A percentile compares a stretch with the other conserved stretches of the same genome.
These are phyloP conservation scores for Erodium maritimum DNA, from an alignment of 345 rosid genomes.

Conservation along the genomic window DNA sequence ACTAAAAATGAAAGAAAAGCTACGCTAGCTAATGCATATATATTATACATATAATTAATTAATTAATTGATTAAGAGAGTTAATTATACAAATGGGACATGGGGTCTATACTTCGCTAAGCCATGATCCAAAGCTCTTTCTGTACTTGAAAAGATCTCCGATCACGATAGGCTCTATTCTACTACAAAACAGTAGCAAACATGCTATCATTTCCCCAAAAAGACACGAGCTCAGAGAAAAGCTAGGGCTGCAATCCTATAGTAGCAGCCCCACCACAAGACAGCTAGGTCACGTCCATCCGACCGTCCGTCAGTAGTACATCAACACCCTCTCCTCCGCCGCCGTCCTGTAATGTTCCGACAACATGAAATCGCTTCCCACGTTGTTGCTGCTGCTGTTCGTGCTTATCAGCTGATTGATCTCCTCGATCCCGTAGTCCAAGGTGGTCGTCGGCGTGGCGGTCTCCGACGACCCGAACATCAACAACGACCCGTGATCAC, in stretches of 20 bases:
- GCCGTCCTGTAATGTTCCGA: conserved; percentile 38
- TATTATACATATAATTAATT: too few relatives aligned
- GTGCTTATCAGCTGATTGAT: conserved; percentile 58
- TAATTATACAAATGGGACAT: neutral
- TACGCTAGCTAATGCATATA: neutral
- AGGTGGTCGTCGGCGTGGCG: conserved; percentile 8
- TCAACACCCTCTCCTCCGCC: conserved; percentile 32
- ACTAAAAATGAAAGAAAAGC: too few relatives aligned
- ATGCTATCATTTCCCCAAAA: neutral
- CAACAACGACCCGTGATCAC: too few relatives aligned
- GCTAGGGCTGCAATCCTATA: too few relatives aligned
- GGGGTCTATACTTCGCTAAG: neutral
- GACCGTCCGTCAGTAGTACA: conserved; percentile 32
- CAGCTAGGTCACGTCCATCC: conserved; percentile 14
- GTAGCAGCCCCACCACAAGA: too few relatives aligned
- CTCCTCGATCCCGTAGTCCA: conserved; percentile 59
- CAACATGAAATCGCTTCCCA: conserved; percentile 28
- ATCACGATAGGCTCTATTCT: neutral
- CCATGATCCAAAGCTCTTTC: neutral
- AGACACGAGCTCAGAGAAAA: neutral
- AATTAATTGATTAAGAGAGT: neutral
- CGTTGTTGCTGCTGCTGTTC: conserved; percentile 21
- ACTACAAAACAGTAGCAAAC: neutral
- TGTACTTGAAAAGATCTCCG: neutral
- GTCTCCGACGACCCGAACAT: too few relatives aligned